phyloP scores from a whole-genome alignment of 768 basidiomycete genomes.

The Mrakia blollopis region DNA sequence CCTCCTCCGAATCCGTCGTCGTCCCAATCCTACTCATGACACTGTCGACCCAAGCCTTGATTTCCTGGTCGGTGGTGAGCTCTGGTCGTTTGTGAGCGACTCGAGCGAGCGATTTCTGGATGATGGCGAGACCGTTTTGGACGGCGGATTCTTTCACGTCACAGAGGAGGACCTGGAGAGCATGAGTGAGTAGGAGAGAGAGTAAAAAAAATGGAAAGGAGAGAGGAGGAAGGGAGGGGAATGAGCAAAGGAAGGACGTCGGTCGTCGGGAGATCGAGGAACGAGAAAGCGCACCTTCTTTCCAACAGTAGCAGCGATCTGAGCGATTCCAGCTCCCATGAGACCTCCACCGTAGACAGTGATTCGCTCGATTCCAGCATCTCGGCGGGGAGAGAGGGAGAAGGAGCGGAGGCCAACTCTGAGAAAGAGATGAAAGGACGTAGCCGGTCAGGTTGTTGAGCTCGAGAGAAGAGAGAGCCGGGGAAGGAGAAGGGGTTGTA shows the following conservation, averaged over 20 bases:
- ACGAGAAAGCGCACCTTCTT: slow-evolving; percentile 41
- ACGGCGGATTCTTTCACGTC: slow-evolving; percentile 14
- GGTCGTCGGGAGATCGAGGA: too few relatives aligned
- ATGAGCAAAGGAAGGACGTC: neutral
- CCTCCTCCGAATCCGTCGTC: slow-evolving; percentile 32
- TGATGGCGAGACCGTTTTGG: slow-evolving; percentile 15
- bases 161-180: slow-evolving; percentile 11
- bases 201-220: neutral
- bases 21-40: neutral
- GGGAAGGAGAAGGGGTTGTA: too few relatives aligned
- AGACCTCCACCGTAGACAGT: slow-evolving; percentile 49
- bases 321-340: slow-evolving; percentile 49
- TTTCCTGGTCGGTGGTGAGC: slow-evolving; percentile 1
- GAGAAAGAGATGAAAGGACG: neutral
- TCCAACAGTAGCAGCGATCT: slow-evolving; percentile 47
- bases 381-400: neutral
- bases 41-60: slow-evolving; percentile 1
- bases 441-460: neutral
- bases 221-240: neutral
- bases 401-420: neutral
- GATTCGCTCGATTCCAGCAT: slow-evolving; percentile 39
- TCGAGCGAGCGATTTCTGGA: slow-evolving; percentile 11
- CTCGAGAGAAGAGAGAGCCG: too few relatives aligned
- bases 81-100: slow-evolving; percentile 13
- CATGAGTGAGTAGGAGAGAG: neutral